phyloP scores from a whole-genome alignment of 345 rosid genomes.

The Acer negundo region DNA sequence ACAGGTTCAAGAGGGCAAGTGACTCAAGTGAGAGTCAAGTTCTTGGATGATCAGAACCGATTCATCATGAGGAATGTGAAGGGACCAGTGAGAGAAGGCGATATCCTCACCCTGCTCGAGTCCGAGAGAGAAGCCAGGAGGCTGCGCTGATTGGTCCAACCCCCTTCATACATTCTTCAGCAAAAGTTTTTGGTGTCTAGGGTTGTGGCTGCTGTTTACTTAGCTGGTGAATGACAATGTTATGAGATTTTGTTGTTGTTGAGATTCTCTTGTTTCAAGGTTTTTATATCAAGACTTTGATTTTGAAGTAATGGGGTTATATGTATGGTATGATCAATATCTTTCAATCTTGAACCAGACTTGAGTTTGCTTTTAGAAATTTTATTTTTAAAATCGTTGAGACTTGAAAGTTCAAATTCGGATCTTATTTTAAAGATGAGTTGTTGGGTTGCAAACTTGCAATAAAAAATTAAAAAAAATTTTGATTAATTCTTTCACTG shows the following conservation, averaged over 20 bases:
- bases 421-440: no score
- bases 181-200: neutral
- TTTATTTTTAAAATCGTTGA: neutral
- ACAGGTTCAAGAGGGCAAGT: constrained; percentile 93
- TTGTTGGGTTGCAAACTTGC: no score
- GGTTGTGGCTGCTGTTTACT: neutral
- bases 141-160: constrained; percentile 47
- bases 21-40: constrained; percentile 40
- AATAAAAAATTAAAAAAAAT: no score
- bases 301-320: neutral
- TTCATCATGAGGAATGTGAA: constrained; percentile 87
- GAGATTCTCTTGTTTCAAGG: neutral
- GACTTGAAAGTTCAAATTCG: no score
- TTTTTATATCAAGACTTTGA: neutral
- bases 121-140: constrained; percentile 91
- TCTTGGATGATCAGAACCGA: constrained; percentile 60
- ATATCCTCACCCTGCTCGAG: constrained; percentile 77
- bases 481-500: no score
- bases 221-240: constrained; percentile 2
- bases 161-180: neutral
- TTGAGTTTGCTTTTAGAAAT: neutral
- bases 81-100: constrained; percentile 89
- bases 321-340: neutral
- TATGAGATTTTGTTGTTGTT: neutral
- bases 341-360: neutral